These are phyloP conservation scores for Paracoccidioides brasiliensis DNA, from an alignment of 2,329 filamentous ascomycete species.

Conservation along the genomic window DNA sequence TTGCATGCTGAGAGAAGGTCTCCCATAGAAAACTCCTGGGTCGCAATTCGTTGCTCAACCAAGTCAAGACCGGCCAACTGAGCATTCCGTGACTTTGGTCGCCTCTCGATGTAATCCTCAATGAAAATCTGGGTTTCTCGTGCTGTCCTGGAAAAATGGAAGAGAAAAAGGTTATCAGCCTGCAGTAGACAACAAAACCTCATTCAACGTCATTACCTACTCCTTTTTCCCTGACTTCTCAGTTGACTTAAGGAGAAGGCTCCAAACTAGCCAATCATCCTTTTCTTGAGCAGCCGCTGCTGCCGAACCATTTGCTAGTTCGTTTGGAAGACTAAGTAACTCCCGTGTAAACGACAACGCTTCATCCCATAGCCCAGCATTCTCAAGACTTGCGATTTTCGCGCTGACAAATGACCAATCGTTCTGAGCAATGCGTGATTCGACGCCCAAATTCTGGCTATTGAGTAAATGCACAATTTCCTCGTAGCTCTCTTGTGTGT, in stretches of 20 bases:
- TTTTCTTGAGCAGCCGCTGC: conserved; percentile 20
- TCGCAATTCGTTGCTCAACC: conserved; percentile 15
- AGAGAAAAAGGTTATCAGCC: conserved; percentile 4
- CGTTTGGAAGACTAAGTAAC: conserved; percentile 24
- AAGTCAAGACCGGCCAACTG: conserved; percentile 26
- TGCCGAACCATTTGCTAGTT: conserved; percentile 16
- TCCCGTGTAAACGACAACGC: conserved; percentile 24
- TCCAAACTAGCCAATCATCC: conserved; percentile 36
- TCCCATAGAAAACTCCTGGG: conserved; percentile 16
- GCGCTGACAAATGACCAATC: conserved; percentile 30
- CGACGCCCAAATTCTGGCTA: conserved; percentile 29
- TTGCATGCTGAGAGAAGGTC: conserved; percentile 27
- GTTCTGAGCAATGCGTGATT: conserved; percentile 30
- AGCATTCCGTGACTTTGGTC: conserved; percentile 31
- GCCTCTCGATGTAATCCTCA: conserved; percentile 20
- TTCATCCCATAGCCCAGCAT: conserved; percentile 27
- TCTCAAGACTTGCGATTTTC: conserved; percentile 27
- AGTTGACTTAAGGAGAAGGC: conserved; percentile 25
- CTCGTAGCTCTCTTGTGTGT: conserved; percentile 25
- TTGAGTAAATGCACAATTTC: conserved; percentile 33
- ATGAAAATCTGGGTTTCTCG: conserved; percentile 22
- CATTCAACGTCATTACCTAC: conserved; percentile 17
- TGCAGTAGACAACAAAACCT: neutral
- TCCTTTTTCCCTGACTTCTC: conserved; percentile 20
- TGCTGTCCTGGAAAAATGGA: conserved; percentile 17